A percentile compares a stretch with the other conserved stretches of the same genome.
phyloP scores from a whole-genome alignment of 2,329 filamentous ascomycete species.

The Calonectria fujianensis region DNA sequence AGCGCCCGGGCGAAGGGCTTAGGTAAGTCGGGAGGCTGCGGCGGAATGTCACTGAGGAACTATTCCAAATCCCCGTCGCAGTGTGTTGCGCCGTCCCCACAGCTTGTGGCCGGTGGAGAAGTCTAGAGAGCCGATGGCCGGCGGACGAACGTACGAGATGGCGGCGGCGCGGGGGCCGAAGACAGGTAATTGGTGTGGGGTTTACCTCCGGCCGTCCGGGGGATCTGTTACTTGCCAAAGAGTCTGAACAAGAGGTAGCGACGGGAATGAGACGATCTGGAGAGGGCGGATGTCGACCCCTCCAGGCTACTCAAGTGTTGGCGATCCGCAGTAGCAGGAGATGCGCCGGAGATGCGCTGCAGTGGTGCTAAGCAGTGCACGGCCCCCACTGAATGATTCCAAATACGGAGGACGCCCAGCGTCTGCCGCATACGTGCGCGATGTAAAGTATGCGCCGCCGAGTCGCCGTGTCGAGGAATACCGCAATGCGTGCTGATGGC shows the following conservation, averaged over 20 bases:
- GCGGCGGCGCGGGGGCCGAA: conserved; percentile 32
- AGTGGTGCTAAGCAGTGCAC: conserved; percentile 25
- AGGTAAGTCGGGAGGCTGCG: conserved; percentile 25
- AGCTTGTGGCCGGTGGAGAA: conserved; percentile 25
- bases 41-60: conserved; percentile 10
- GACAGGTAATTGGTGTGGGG: conserved; percentile 13
- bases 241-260: conserved; percentile 4
- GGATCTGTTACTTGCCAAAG: background rate
- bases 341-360: conserved; percentile 27
- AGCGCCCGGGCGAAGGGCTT: conserved; percentile 34
- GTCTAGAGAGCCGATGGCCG: conserved; percentile 31
- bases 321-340: conserved; percentile 8
- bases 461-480: background rate
- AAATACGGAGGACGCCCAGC: conserved; percentile 1
- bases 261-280: background rate
- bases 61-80: conserved; percentile 10
- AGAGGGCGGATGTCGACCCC: background rate
- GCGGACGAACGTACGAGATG: conserved; percentile 32
- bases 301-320: conserved; percentile 15
- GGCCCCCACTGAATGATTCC: conserved; percentile 27
- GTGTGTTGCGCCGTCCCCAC: conserved; percentile 27
- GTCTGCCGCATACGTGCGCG: background rate
- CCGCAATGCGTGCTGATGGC: background rate
- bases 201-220: background rate
- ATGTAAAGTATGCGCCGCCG: conserved; percentile 1